Evolutionary conservation across 1,284 basidiomycete species (phyloP).

Genomic region (Lentinula novae-zelandiae): DNA sequence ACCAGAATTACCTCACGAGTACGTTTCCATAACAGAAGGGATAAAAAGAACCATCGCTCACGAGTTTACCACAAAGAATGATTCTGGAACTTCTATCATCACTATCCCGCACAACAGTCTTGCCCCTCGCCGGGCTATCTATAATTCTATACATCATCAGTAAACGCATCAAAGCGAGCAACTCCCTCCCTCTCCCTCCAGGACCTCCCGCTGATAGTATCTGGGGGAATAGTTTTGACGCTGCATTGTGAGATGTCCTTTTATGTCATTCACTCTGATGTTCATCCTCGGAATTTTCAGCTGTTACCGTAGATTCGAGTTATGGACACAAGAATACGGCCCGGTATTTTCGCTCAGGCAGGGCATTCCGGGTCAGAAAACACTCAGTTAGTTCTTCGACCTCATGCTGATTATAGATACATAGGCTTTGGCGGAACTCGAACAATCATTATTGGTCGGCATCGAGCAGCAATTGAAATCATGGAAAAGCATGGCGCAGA

Average conservation of each 20-base stretch:
- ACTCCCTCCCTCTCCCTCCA: constrained; percentile 10
- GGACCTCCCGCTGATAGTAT: constrained; percentile 14
- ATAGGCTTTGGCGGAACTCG: constrained; percentile 17
- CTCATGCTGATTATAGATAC: not conserved
- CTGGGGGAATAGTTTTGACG: constrained; percentile 12
- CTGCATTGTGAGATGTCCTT: constrained; percentile 10
- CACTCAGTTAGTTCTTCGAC: too few relatives aligned
- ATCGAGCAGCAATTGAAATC: constrained; percentile 39
- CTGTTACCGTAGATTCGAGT: constrained; percentile 42
- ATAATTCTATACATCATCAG: not conserved
- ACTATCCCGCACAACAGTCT: not conserved
- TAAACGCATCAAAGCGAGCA: constrained; percentile 1
- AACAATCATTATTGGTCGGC: constrained; percentile 36
- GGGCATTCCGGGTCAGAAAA: constrained; percentile 21
- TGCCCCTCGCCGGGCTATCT: not conserved
- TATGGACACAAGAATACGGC: constrained; percentile 43
- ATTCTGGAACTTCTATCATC: constrained; percentile 2
- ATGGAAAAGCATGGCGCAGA: constrained; percentile 31
- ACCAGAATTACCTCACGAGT: not conserved
- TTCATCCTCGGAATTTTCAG: constrained; percentile 18
- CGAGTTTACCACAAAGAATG: not conserved
- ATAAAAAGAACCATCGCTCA: not conserved
- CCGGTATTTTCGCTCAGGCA: constrained; percentile 40
- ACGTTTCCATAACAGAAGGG: not conserved
- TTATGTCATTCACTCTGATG: not conserved